These are phyloP conservation scores for Chaetothyriales sp. DNA, from an alignment of 2,329 filamentous ascomycete species.

Conservation along the genomic window DNA sequence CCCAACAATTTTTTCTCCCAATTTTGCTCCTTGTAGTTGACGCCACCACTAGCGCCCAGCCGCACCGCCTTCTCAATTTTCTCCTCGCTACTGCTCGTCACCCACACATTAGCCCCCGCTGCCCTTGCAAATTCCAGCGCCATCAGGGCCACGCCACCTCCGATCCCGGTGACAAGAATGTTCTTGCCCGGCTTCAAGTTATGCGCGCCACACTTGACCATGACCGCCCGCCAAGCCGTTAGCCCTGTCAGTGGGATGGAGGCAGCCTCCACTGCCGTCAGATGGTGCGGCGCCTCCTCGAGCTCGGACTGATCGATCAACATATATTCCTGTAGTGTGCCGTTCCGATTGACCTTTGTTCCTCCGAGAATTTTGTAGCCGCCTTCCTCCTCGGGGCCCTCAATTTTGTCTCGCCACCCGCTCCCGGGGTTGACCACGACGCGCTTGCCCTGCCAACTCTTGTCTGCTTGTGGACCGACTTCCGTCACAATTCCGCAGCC, in stretches of 20 bases:
- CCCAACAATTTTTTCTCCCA: slow-evolving; percentile 67
- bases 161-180: slow-evolving; percentile 78
- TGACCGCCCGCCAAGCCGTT: slow-evolving; percentile 75
- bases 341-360: slow-evolving; percentile 49
- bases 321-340: slow-evolving; percentile 63
- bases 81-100: slow-evolving; percentile 58
- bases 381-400: slow-evolving; percentile 54
- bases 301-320: slow-evolving; percentile 58
- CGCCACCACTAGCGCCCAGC: slow-evolving; percentile 69
- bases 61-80: slow-evolving; percentile 60
- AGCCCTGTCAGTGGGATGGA: slow-evolving; percentile 73
- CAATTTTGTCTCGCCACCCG: slow-evolving; percentile 59
- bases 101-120: slow-evolving; percentile 62
- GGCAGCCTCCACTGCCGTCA: slow-evolving; percentile 61
- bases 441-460: slow-evolving; percentile 47
- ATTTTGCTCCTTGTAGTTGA: slow-evolving; percentile 60
- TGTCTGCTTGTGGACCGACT: slow-evolving; percentile 42
- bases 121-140: slow-evolving; percentile 66
- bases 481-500: slow-evolving; percentile 61
- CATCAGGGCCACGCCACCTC: slow-evolving; percentile 78
- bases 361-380: slow-evolving; percentile 56
- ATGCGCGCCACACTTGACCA: slow-evolving; percentile 51
- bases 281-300: slow-evolving; percentile 60
- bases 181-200: slow-evolving; percentile 48
- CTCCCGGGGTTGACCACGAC: slow-evolving; percentile 67